phyloP scores from a whole-genome alignment of 1,139 yeast species.

The Suhomyces coccinellae region DNA sequence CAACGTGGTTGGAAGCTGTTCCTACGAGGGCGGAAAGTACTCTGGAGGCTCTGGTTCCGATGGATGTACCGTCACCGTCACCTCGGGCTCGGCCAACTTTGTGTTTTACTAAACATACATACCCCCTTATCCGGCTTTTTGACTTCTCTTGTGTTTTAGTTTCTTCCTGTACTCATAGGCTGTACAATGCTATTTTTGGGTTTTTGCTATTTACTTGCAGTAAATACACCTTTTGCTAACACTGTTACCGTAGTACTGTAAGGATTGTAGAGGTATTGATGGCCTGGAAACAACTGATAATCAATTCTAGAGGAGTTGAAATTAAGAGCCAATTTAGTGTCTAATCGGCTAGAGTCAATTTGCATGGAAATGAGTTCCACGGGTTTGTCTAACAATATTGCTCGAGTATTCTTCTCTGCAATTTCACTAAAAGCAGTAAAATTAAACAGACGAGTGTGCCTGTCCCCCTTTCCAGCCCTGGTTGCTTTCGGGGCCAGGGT shows the following conservation, averaged over 20 bases:
- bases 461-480: too few relatives aligned
- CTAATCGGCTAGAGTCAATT: too few relatives aligned
- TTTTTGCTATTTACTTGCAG: conserved; percentile 3
- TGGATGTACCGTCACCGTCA: conserved; percentile 78
- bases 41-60: conserved; percentile 58
- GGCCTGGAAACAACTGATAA: too few relatives aligned
- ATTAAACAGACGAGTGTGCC: too few relatives aligned
- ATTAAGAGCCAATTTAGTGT: too few relatives aligned
- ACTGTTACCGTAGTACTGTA: too few relatives aligned
- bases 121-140: conserved; percentile 5
- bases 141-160: conserved; percentile 12
- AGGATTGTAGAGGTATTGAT: not conserved
- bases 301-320: too few relatives aligned
- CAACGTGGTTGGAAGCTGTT: conserved; percentile 59
- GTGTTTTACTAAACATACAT: conserved; percentile 52
- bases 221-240: not conserved
- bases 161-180: conserved; percentile 10
- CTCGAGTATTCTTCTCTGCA: too few relatives aligned
- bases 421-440: too few relatives aligned
- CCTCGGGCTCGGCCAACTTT: conserved; percentile 65
- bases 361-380: too few relatives aligned
- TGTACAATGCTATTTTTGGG: conserved; percentile 5
- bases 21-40: conserved; percentile 62
- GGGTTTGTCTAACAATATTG: too few relatives aligned
- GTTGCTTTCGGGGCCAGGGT: not conserved